Percentiles rank a stretch among this genome's conserved stretches.
Evolutionary conservation across 2,329 filamentous ascomycete species (phyloP).

Genomic region (Stachybotrys chartarum): DNA sequence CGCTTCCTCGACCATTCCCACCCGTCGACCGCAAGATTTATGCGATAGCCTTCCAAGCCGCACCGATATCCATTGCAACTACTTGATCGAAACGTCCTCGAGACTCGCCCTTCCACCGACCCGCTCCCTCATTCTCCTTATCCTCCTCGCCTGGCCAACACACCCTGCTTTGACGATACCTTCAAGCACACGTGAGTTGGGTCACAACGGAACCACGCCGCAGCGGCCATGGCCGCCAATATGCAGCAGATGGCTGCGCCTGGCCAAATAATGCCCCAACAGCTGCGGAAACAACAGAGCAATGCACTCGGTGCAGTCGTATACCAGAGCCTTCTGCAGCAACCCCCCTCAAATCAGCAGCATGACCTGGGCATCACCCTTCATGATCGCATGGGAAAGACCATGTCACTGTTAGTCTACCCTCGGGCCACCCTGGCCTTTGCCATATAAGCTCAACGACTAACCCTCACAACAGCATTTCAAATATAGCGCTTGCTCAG

Average conservation of each 20-base stretch:
- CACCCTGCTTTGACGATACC: conserved; percentile 1
- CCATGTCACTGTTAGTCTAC: conserved; percentile 30
- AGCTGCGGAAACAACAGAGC: conserved; percentile 14
- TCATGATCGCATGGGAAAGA: conserved; percentile 34
- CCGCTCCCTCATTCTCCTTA: background rate
- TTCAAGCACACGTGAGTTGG: conserved; percentile 8
- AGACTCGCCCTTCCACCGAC: background rate
- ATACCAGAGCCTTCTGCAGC: conserved; percentile 29
- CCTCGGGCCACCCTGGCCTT: background rate
- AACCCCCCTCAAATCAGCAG: conserved; percentile 22
- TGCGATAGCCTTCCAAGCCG: background rate
- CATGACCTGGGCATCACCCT: conserved; percentile 29
- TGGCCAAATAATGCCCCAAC: conserved; percentile 38
- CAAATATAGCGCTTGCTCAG: conserved; percentile 42
- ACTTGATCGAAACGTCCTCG: background rate
- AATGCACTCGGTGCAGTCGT: conserved; percentile 15
- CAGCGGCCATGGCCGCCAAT: conserved; percentile 53
- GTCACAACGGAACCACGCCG: conserved; percentile 9
- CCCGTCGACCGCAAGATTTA: background rate
- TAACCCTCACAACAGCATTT: conserved; percentile 30
- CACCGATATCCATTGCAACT: background rate
- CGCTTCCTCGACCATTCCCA: background rate
- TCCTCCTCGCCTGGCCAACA: background rate
- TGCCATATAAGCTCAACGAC: background rate
- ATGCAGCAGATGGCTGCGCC: conserved; percentile 48